Percentiles rank a stretch among this genome's conserved stretches.
Evolutionary conservation across 176 grass and related monocot genomes (phyloP).

Genomic region (Tillandsia leiboldiana): DNA sequence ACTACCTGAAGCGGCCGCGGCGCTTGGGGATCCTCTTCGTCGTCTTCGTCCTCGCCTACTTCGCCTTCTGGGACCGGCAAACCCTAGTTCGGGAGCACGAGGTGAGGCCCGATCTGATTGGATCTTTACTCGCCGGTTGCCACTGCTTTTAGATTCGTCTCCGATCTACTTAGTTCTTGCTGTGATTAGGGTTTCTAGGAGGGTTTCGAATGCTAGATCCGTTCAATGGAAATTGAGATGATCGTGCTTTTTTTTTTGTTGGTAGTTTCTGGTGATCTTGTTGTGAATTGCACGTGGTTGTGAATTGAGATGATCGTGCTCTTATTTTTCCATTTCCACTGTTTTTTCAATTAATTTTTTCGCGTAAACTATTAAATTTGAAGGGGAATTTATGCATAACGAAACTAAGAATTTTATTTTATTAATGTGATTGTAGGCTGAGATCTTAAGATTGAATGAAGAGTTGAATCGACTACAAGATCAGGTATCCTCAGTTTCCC

Average conservation of each 20-base stretch:
- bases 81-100: conserved; percentile 79
- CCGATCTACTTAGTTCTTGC: background rate
- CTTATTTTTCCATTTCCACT: background rate
- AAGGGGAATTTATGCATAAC: background rate
- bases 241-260: background rate
- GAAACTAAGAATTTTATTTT: conserved; percentile 12
- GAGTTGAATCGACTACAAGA: conserved; percentile 60
- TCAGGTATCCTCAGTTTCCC: conserved; percentile 47
- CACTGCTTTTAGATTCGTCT: background rate
- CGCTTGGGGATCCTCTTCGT: conserved; percentile 82
- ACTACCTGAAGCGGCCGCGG: conserved; percentile 96
- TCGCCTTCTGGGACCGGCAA: conserved; percentile 94
- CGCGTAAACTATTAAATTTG: background rate
- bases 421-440: conserved; percentile 43
- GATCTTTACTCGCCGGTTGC: background rate
- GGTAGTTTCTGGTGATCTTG: background rate
- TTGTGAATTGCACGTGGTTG: too few species aligned
- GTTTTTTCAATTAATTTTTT: background rate
- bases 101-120: conserved; percentile 25
- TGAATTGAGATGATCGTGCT: too few species aligned
- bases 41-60: conserved; percentile 69
- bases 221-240: background rate
- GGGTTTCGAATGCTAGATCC: background rate
- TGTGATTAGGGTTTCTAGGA: background rate
- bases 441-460: conserved; percentile 49